A percentile compares a stretch with the other conserved stretches of the same genome.
phyloP scores from a whole-genome alignment of 2,329 filamentous ascomycete species.

The Aspergillus carbonarius region DNA sequence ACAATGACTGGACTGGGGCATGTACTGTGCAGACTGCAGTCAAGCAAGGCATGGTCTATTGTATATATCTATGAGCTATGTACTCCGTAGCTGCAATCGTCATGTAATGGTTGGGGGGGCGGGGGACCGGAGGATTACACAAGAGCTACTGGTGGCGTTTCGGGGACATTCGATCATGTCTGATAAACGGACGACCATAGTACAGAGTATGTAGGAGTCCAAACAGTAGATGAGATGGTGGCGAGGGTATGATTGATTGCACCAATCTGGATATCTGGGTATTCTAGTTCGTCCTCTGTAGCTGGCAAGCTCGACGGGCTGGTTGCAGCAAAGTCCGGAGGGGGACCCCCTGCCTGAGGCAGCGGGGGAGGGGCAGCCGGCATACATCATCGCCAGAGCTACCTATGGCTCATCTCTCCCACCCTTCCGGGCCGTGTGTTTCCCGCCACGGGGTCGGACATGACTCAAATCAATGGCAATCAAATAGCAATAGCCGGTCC shows the following conservation, averaged over 20 bases:
- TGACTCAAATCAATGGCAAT: not conserved
- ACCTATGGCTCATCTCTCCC: too few relatives aligned
- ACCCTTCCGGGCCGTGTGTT: too few relatives aligned
- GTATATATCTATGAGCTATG: not conserved
- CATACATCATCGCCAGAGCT: not conserved
- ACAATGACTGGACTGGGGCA: too few relatives aligned
- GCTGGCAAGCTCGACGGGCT: not conserved
- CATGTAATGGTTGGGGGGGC: not conserved
- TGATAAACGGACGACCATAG: too few relatives aligned
- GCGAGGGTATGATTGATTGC: not conserved
- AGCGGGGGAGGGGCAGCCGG: not conserved
- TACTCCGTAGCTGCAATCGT: not conserved
- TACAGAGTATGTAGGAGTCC: too few relatives aligned
- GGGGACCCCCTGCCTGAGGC: slow-evolving; percentile 10
- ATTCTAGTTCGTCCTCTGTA: not conserved
- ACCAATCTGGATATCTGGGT: too few relatives aligned
- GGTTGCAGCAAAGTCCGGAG: slow-evolving; percentile 7
- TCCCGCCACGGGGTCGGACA: not conserved
- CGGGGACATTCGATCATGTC: not conserved
- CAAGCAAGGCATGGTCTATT: too few relatives aligned
- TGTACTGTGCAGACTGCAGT: too few relatives aligned
- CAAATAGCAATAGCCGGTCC: not conserved
- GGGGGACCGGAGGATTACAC: not conserved
- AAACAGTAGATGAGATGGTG: not conserved
- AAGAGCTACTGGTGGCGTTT: not conserved